Conservation (phyloP, 176 grass and related monocot genomes). For the Otatea glauca region DNA sequence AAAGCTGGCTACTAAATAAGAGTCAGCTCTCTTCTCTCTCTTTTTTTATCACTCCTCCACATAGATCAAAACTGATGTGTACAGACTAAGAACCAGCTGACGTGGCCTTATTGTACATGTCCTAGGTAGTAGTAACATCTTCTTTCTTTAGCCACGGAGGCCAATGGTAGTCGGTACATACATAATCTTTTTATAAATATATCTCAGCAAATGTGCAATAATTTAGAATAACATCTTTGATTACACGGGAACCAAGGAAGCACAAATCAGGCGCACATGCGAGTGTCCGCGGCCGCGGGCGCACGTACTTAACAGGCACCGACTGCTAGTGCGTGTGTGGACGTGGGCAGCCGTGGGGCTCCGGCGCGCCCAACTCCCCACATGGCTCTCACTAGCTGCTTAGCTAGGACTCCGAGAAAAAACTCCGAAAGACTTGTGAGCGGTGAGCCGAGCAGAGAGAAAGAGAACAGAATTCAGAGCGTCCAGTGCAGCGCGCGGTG, state of each 20-base stretch:
- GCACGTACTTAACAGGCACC: slow-evolving; percentile 33
- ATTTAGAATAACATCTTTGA: no score
- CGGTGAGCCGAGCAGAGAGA: neutral
- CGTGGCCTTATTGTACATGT: no score
- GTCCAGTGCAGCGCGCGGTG: neutral
- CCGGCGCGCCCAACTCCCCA: slow-evolving; percentile 38
- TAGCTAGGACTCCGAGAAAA: neutral
- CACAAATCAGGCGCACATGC: slow-evolving; percentile 64
- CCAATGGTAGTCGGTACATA: slow-evolving; percentile 45
- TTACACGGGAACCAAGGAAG: no score
- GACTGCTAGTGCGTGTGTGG: slow-evolving; percentile 19
- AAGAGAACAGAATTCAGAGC: neutral
- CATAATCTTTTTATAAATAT: no score
- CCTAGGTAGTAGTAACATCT: neutral
- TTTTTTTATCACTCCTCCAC: no score
- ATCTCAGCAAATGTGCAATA: no score
- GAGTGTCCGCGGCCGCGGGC: neutral
- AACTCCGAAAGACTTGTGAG: neutral
- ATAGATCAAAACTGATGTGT: no score
- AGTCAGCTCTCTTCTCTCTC: no score
- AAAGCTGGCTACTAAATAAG: no score
- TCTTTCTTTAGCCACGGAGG: neutral
- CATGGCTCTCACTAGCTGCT: slow-evolving; percentile 44
- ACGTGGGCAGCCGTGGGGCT: neutral
- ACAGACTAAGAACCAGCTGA: no score